These are phyloP conservation scores for Ascosphaera aggregata DNA, from an alignment of 2,329 filamentous ascomycete species.

Conservation along the genomic window DNA sequence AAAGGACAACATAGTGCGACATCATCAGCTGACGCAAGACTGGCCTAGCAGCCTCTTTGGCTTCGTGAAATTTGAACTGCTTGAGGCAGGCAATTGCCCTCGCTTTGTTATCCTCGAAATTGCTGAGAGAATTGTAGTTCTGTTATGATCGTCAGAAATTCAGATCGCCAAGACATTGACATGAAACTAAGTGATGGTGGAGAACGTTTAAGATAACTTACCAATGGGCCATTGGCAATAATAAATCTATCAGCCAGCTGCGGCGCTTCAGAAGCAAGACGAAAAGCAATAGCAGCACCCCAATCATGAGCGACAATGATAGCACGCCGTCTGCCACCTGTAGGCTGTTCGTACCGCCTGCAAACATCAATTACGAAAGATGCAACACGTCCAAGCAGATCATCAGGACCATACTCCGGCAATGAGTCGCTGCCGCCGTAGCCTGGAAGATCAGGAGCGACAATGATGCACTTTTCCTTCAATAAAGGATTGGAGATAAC, in stretches of 20 bases:
- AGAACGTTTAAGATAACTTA: too few species aligned
- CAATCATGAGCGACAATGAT: constrained; percentile 31
- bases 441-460: constrained; percentile 34
- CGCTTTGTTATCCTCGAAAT: background rate
- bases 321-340: constrained; percentile 18
- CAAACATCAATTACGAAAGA: constrained; percentile 30
- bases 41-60: constrained; percentile 20
- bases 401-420: constrained; percentile 24
- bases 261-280: constrained; percentile 34
- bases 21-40: constrained; percentile 24
- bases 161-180: too few species aligned
- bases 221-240: constrained; percentile 28
- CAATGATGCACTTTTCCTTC: constrained; percentile 19
- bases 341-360: constrained; percentile 17
- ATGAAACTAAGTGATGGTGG: too few species aligned
- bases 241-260: constrained; percentile 32
- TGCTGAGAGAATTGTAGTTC: too few species aligned
- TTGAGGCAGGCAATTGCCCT: background rate
- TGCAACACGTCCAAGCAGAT: constrained; percentile 28
- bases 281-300: constrained; percentile 28
- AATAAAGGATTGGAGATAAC: constrained; percentile 20
- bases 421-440: constrained; percentile 34
- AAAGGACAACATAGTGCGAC: constrained; percentile 32
- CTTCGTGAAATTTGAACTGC: constrained; percentile 11
- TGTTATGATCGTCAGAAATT: too few species aligned